phyloP scores from a whole-genome alignment of 768 basidiomycete genomes.

The Leucocoprinus sp. region DNA sequence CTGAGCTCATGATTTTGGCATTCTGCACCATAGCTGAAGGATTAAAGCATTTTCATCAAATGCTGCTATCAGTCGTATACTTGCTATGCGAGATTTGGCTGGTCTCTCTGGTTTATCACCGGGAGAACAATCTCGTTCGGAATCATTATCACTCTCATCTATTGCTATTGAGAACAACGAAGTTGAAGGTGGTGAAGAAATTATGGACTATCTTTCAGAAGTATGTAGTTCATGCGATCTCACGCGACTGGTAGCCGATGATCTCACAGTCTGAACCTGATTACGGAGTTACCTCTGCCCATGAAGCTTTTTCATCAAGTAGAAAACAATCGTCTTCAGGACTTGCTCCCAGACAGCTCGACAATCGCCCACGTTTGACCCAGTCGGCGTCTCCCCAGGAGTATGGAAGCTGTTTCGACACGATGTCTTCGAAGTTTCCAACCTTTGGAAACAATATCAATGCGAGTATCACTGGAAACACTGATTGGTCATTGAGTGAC shows the following conservation, averaged over 20 bases:
- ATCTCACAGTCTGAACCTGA: background rate
- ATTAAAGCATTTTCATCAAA: slow-evolving; percentile 4
- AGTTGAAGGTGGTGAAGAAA: background rate
- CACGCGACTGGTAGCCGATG: background rate
- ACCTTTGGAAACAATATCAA: background rate
- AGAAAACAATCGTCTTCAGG: background rate
- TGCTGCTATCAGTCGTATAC: slow-evolving; percentile 27
- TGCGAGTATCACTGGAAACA: background rate
- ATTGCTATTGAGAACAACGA: background rate
- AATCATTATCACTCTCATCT: background rate
- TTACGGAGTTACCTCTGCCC: too few relatives aligned
- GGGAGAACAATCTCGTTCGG: background rate
- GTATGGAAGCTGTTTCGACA: too few relatives aligned
- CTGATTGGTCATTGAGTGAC: background rate
- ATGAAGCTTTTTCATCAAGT: too few relatives aligned
- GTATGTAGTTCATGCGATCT: background rate
- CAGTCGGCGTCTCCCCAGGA: too few relatives aligned
- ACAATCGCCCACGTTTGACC: too few relatives aligned
- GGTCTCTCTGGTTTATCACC: slow-evolving; percentile 30
- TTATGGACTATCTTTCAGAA: background rate
- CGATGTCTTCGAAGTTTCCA: too few relatives aligned
- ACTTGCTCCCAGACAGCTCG: background rate
- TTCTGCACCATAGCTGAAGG: background rate
- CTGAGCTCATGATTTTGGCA: too few relatives aligned
- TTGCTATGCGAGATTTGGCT: slow-evolving; percentile 37